These are phyloP conservation scores for Aspergillus niger DNA, from an alignment of 2,329 filamentous ascomycete species.

Conservation along the genomic window DNA sequence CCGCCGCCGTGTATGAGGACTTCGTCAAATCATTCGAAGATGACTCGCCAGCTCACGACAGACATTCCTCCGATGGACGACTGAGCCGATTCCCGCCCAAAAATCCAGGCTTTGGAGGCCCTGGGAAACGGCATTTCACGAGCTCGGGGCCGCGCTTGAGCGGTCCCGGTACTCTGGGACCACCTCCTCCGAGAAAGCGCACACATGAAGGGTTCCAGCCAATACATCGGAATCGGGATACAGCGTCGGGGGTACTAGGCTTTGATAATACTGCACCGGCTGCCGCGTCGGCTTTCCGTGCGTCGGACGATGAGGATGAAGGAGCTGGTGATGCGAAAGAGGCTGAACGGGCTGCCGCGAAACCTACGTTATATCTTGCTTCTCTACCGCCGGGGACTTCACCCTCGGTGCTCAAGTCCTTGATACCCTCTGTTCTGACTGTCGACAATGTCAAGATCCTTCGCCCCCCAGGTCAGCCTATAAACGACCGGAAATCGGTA, in stretches of 20 bases:
- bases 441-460: slow-evolving; percentile 76
- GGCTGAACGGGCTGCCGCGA: slow-evolving; percentile 52
- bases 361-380: slow-evolving; percentile 58
- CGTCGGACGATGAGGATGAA: slow-evolving; percentile 49
- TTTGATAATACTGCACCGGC: slow-evolving; percentile 37
- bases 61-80: slow-evolving; percentile 27
- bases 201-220: slow-evolving; percentile 45
- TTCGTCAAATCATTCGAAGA: slow-evolving; percentile 73
- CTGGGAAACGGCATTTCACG: slow-evolving; percentile 65
- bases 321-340: slow-evolving; percentile 43
- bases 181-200: slow-evolving; percentile 46
- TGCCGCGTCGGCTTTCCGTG: slow-evolving; percentile 44
- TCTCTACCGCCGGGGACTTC: slow-evolving; percentile 57
- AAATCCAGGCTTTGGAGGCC: slow-evolving; percentile 39
- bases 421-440: slow-evolving; percentile 57
- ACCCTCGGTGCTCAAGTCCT: slow-evolving; percentile 50
- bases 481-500: slow-evolving; percentile 68
- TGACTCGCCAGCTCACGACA: slow-evolving; percentile 32
- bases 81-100: slow-evolving; percentile 34
- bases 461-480: slow-evolving; percentile 51
- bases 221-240: slow-evolving; percentile 43
- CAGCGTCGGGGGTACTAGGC: slow-evolving; percentile 40
- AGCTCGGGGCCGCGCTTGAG: slow-evolving; percentile 48
- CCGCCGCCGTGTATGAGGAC: slow-evolving; percentile 80
- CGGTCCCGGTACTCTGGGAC: slow-evolving; percentile 53